These are phyloP conservation scores for Aspergillus uvarum DNA, from an alignment of 2,329 filamentous ascomycete genomes.

Conservation along the genomic window DNA sequence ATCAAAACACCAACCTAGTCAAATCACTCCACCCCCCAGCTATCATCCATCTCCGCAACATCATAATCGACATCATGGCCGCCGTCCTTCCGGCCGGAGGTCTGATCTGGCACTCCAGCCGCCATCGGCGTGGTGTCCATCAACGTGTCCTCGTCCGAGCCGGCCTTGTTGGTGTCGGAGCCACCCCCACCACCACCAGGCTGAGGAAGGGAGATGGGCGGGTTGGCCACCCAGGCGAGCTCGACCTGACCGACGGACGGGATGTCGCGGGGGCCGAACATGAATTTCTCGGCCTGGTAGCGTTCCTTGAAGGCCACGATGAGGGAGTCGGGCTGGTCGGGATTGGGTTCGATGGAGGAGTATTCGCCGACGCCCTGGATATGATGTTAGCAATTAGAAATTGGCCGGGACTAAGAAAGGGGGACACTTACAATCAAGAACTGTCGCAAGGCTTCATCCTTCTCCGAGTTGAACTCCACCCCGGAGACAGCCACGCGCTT, in stretches of 20 bases:
- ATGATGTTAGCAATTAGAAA: conserved; percentile 15
- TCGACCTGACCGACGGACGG: conserved; percentile 56
- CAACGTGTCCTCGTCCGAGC: conserved; percentile 28
- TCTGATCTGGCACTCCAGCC: conserved; percentile 6
- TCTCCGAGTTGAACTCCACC: conserved; percentile 48
- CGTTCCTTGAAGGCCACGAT: conserved; percentile 50
- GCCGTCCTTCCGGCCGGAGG: conserved; percentile 20
- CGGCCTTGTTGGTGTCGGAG: conserved; percentile 27
- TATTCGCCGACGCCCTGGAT: conserved; percentile 48
- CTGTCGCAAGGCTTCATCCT: conserved; percentile 58
- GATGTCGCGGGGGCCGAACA: conserved; percentile 49
- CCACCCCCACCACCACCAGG: conserved; percentile 10
- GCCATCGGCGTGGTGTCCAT: conserved; percentile 30
- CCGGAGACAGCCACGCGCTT: conserved; percentile 54
- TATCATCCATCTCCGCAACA: conserved; percentile 51
- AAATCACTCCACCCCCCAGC: conserved; percentile 35
- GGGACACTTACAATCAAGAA: conserved; percentile 50
- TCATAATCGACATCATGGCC: conserved; percentile 50
- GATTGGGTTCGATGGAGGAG: conserved; percentile 45
- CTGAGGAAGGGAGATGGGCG: conserved; percentile 24
- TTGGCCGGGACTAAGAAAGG: no score
- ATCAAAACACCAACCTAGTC: neutral
- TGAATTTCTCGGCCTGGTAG: conserved; percentile 56
- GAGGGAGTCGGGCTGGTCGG: conserved; percentile 40
- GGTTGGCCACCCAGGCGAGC: conserved; percentile 54